A percentile compares a stretch with the other conserved stretches of the same genome.
These are phyloP conservation scores for Blepharisma undulans DNA, from an alignment of 169 alveolate genomes.

Conservation along the genomic window DNA sequence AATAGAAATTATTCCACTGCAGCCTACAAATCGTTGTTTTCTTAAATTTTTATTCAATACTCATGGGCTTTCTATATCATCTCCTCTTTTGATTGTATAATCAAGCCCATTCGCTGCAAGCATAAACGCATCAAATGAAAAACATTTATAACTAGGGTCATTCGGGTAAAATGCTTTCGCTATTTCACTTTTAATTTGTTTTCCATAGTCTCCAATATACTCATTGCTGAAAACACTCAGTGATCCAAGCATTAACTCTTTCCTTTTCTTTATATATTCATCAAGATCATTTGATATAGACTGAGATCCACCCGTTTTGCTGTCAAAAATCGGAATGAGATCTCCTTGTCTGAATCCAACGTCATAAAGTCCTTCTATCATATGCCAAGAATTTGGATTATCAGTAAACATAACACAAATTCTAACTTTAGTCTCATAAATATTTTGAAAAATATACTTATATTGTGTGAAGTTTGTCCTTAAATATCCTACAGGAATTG, in stretches of 20 bases:
- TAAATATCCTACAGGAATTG: neutral
- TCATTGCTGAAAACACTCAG: neutral
- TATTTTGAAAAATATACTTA: neutral
- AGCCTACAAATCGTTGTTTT: neutral
- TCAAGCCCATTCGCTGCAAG: neutral
- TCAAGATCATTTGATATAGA: neutral
- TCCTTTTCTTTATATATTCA: neutral
- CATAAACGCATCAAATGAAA: slow-evolving; percentile 4
- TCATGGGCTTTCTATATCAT: neutral
- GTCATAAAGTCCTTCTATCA: slow-evolving; percentile 27
- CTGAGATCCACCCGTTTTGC: neutral
- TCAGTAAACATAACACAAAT: neutral
- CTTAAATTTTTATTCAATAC: neutral
- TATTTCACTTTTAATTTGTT: neutral
- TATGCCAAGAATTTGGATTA: neutral
- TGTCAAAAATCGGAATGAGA: neutral
- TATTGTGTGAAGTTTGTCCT: slow-evolving; percentile 6
- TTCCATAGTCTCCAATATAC: neutral
- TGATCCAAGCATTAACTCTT: neutral
- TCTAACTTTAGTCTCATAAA: neutral
- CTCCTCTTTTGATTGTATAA: neutral
- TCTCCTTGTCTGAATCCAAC: slow-evolving; percentile 35
- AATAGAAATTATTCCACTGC: slow-evolving; percentile 31
- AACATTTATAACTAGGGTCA: neutral
- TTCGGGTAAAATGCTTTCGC: neutral